phyloP scores from a whole-genome alignment of 768 basidiomycete genomes.

The Tulasnella sp. region DNA sequence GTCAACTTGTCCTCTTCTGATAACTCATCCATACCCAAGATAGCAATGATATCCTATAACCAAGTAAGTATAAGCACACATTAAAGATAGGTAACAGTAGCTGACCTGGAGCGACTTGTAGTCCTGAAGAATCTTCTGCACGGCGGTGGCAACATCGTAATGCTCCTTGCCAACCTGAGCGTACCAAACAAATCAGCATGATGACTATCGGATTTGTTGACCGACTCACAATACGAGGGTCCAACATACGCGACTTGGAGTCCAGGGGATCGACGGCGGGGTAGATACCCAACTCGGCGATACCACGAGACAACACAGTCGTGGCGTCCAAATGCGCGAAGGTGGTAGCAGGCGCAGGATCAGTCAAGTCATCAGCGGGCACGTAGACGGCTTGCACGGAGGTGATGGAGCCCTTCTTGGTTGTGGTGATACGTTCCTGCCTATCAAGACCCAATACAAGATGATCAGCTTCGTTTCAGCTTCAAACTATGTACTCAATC shows the following conservation, averaged over 20 bases:
- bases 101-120: conserved; percentile 79
- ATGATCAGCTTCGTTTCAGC: neutral
- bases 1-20: conserved; percentile 99
- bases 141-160: conserved; percentile 91
- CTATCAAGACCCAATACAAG: conserved; percentile 29
- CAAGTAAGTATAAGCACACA: neutral
- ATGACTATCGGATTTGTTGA: neutral
- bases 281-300: conserved; percentile 98
- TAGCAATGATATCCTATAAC: conserved; percentile 98
- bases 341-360: conserved; percentile 98
- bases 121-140: conserved; percentile 95
- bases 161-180: conserved; percentile 74
- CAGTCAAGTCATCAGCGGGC: conserved; percentile 99
- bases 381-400: conserved; percentile 99
- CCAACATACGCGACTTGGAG: conserved; percentile 99
- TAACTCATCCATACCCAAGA: conserved; percentile 99
- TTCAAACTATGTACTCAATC: conserved; percentile 21
- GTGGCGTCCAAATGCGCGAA: conserved; percentile 99
- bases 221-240: conserved; percentile 86
- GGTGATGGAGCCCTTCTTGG: conserved; percentile 99
- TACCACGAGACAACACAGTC: conserved; percentile 97
- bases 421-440: conserved; percentile 99
- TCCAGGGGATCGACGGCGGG: conserved; percentile 99
- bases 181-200: neutral
- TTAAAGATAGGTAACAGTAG: neutral